These are phyloP conservation scores for Trichophyton mentagrophytes DNA, from an alignment of 2,329 filamentous ascomycete species.

Conservation along the genomic window DNA sequence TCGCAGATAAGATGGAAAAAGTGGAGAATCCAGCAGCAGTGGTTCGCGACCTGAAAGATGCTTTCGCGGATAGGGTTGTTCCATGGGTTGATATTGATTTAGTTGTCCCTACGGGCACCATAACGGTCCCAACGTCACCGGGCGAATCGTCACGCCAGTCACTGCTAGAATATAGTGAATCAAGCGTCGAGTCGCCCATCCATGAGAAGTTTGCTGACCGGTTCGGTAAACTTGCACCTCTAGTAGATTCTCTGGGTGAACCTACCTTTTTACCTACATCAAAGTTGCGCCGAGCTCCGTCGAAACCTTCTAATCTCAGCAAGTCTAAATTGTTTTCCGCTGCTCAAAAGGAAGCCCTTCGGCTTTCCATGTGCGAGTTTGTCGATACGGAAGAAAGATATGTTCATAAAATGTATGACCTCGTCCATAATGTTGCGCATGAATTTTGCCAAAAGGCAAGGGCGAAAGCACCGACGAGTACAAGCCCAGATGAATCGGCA, in stretches of 20 bases:
- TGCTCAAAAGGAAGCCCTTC: slow-evolving; percentile 69
- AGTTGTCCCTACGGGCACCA: slow-evolving; percentile 65
- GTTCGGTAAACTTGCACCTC: slow-evolving; percentile 65
- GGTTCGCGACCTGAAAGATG: slow-evolving; percentile 58
- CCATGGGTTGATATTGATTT: slow-evolving; percentile 82
- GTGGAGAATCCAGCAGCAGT: slow-evolving; percentile 66
- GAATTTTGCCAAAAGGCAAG: slow-evolving; percentile 64
- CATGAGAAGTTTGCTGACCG: slow-evolving; percentile 45
- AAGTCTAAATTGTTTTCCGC: slow-evolving; percentile 64
- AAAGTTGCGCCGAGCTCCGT: slow-evolving; percentile 71
- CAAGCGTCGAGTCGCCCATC: slow-evolving; percentile 41
- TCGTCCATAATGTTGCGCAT: slow-evolving; percentile 67
- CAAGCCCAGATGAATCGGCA: slow-evolving; percentile 59
- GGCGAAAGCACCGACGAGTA: slow-evolving; percentile 45
- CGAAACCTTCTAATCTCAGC: slow-evolving; percentile 69
- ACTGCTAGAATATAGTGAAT: slow-evolving; percentile 27
- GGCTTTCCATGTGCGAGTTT: slow-evolving; percentile 79
- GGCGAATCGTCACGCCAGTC: slow-evolving; percentile 52
- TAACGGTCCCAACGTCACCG: slow-evolving; percentile 43
- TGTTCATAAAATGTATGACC: slow-evolving; percentile 70
- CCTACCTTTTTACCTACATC: slow-evolving; percentile 78
- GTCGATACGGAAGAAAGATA: slow-evolving; percentile 92
- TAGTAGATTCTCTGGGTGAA: slow-evolving; percentile 70
- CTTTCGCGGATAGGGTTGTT: slow-evolving; percentile 67
- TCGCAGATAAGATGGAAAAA: slow-evolving; percentile 72